Conservation (phyloP, 495 filamentous ascomycete species). For the Penicillium waksmanii region DNA sequence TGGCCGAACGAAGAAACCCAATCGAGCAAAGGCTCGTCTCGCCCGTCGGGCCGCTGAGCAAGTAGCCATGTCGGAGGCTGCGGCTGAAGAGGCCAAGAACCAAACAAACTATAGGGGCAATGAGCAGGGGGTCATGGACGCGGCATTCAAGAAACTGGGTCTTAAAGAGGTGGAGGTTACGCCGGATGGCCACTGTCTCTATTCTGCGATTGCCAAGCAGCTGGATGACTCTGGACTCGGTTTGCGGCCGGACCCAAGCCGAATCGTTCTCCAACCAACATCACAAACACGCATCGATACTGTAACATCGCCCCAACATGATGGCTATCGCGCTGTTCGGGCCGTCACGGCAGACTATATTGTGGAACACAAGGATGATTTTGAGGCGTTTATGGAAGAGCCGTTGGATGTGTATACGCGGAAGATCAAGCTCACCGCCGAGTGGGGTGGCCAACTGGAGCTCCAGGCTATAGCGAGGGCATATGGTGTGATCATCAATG, state of each 20-base stretch:
- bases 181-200: conserved; percentile 96
- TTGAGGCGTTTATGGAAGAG: conserved; percentile 79
- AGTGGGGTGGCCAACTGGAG: conserved; percentile 96
- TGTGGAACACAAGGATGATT: conserved; percentile 59
- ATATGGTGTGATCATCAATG: conserved; percentile 80
- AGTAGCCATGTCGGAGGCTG: conserved; percentile 65
- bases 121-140: conserved; percentile 71
- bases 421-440: conserved; percentile 84
- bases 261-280: conserved; percentile 40
- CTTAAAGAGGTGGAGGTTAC: conserved; percentile 78
- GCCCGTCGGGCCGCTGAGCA: conserved; percentile 86
- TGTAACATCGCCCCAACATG: conserved; percentile 43
- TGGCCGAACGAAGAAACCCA: conserved; percentile 68
- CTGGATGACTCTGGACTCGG: conserved; percentile 53
- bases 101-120: conserved; percentile 73
- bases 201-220: conserved; percentile 88
- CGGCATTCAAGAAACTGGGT: conserved; percentile 60
- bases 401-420: conserved; percentile 70
- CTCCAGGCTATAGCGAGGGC: conserved; percentile 80
- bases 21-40: conserved; percentile 87
- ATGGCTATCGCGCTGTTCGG: conserved; percentile 52
- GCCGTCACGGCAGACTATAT: conserved; percentile 61
- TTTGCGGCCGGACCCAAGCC: conserved; percentile 48
- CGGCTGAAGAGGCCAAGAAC: conserved; percentile 72
- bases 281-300: conserved; percentile 49